phyloP scores from a whole-genome alignment of 495 filamentous ascomycete species.

The Aeminium ludgeri region DNA sequence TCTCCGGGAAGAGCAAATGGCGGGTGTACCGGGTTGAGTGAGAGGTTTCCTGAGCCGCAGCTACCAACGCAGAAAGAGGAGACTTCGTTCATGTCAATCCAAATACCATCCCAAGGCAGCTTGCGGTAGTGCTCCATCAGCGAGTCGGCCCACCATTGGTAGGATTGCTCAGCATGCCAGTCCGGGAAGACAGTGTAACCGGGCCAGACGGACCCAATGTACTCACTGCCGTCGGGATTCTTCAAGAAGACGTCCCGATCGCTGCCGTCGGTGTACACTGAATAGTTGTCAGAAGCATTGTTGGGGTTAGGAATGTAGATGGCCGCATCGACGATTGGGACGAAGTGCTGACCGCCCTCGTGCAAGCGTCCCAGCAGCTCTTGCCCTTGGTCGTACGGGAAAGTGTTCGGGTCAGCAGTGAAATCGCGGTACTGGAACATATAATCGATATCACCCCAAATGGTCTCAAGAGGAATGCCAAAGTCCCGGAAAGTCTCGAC shows the following conservation, averaged over 20 bases:
- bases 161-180: slow-evolving; percentile 36
- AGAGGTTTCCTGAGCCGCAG: slow-evolving; percentile 53
- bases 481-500: slow-evolving; percentile 42
- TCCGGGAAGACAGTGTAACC: slow-evolving; percentile 47
- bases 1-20: slow-evolving; percentile 30
- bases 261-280: slow-evolving; percentile 50
- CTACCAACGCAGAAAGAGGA: slow-evolving; percentile 70
- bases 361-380: slow-evolving; percentile 50
- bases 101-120: slow-evolving; percentile 41
- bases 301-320: slow-evolving; percentile 43
- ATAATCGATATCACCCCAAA: slow-evolving; percentile 47
- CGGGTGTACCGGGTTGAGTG: slow-evolving; percentile 53
- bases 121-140: slow-evolving; percentile 39
- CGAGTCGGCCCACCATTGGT: slow-evolving; percentile 57
- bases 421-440: slow-evolving; percentile 42
- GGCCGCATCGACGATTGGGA: slow-evolving; percentile 74
- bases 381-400: slow-evolving; percentile 33
- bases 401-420: slow-evolving; percentile 36
- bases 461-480: slow-evolving; percentile 45
- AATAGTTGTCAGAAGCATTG: slow-evolving; percentile 54
- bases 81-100: slow-evolving; percentile 45
- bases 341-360: slow-evolving; percentile 49
- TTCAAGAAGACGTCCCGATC: slow-evolving; percentile 44
- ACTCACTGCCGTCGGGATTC: slow-evolving; percentile 41
- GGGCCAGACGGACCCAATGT: slow-evolving; percentile 50